Conservation (phyloP, 2,329 filamentous ascomycete species). For the Thermomyces lanuginosus region DNA sequence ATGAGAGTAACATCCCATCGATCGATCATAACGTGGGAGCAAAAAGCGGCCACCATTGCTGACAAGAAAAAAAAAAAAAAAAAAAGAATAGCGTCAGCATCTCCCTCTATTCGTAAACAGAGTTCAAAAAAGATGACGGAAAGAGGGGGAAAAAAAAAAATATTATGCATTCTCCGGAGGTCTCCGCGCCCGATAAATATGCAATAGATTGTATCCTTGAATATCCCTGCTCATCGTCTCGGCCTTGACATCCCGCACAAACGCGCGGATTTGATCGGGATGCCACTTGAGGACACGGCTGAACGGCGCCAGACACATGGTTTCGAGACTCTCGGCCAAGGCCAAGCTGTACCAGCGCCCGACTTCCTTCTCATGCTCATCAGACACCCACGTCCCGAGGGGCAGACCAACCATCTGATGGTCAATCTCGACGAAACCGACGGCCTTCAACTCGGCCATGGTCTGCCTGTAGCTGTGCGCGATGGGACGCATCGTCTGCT, state of each 20-base stretch:
- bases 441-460: slow-evolving; percentile 44
- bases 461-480: slow-evolving; percentile 43
- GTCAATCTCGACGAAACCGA: slow-evolving; percentile 66
- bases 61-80: not conserved
- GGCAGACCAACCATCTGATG: slow-evolving; percentile 54
- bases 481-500: slow-evolving; percentile 47
- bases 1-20: too few species aligned
- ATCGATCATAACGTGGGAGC: too few species aligned
- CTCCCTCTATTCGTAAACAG: not conserved
- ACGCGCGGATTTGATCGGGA: slow-evolving; percentile 43
- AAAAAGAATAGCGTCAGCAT: not conserved
- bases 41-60: too few species aligned
- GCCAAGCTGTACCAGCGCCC: slow-evolving; percentile 74
- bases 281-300: slow-evolving; percentile 47
- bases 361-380: slow-evolving; percentile 48
- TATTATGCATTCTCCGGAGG: too few species aligned
- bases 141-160: not conserved
- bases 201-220: slow-evolving; percentile 49
- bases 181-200: slow-evolving; percentile 29
- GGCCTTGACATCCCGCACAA: slow-evolving; percentile 46
- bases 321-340: slow-evolving; percentile 55
- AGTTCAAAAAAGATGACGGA: not conserved
- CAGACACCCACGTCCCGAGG: slow-evolving; percentile 55
- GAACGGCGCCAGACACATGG: slow-evolving; percentile 57
- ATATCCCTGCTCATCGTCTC: slow-evolving; percentile 54